phyloP scores from a whole-genome alignment of 306 rosid species.

The Quercus parvula region DNA sequence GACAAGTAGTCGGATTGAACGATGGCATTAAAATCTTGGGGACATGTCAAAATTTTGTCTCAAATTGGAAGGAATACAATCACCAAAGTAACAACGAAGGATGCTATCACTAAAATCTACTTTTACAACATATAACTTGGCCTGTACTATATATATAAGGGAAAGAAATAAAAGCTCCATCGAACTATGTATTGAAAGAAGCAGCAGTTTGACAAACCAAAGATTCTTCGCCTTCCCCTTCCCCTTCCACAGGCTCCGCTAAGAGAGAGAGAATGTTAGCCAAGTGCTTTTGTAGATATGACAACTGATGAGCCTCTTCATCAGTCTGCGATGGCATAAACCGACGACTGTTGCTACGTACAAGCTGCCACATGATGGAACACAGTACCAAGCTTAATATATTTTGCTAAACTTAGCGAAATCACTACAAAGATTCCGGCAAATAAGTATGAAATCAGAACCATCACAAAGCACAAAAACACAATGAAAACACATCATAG shows the following conservation, averaged over 20 bases:
- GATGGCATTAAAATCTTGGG: background rate
- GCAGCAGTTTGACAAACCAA: conserved; percentile 58
- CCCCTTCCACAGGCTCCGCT: conserved; percentile 78
- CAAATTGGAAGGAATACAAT: background rate
- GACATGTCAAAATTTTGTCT: background rate
- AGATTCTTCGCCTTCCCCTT: conserved; percentile 73
- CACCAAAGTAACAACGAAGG: background rate
- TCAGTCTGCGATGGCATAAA: conserved; percentile 81
- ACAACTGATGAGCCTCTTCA: conserved; percentile 92
- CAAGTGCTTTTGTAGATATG: conserved; percentile 84
- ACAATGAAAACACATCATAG: background rate
- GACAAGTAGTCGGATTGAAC: background rate
- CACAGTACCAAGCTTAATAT: conserved; percentile 12
- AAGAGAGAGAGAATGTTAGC: conserved; percentile 73
- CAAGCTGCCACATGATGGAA: conserved; percentile 61
- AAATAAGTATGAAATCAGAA: background rate
- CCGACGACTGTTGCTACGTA: conserved; percentile 92
- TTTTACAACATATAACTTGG: background rate
- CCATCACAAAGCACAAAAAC: background rate
- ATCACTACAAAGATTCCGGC: background rate
- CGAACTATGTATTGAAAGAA: background rate
- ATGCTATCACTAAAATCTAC: background rate
- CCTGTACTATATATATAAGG: background rate
- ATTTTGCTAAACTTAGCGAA: conserved; percentile 15
- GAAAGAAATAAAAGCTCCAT: conserved; percentile 13